Evolutionary conservation across 345 rosid genomes (phyloP), one percentile per base, ranked within the genome.

Genomic region (Hibiscus mutabilis): DNA sequence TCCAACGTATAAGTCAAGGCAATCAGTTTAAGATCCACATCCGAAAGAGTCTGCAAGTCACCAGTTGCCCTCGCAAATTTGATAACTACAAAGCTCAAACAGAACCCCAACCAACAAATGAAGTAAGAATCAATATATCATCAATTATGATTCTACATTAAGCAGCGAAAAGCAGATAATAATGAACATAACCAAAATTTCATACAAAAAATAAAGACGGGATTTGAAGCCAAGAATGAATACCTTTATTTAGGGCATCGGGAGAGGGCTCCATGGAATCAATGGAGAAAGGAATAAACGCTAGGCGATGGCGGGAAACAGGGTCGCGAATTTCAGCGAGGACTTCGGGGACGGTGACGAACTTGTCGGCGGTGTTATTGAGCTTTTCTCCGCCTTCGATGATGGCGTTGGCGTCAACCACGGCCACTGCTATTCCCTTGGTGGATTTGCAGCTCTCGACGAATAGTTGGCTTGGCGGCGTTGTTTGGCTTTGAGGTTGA

Each of bases 11-110:
- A 90, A 0, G 94, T 86, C 74, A 95, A 75, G 18, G 99, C 99
- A 84, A 92, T 85, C 33, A 95, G 66, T 35, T 90, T 92, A 10
- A 88, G 83, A 82, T 92, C 99, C 72, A 95, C 98, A 47, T 88
- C 91, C 0, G 99, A 95, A 31, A 95, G 90, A 2, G 96, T 84
- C 77, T 86, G 99, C 65, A 92, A 75, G 70, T 92, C 99, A 80
- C 98, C 99, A 15, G 97, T 95, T 1, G 91, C 94, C 77, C 82
- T 83, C 1, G 98, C 96, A 82, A 95, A 95, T 67, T 90, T 89
- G 73, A 82, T 78, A 61, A 89, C 98, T 90, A 84, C 47, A 66
- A 74, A 24, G 24, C 29, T 6, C 25, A 22, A 25, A 59, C 6
- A 53, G 16, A 63, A 53, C 60, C 0, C 4, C 10, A 42, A 69